phyloP scores from a whole-genome alignment of 2,329 filamentous ascomycete species.

The Calonectria hawksworthii region DNA sequence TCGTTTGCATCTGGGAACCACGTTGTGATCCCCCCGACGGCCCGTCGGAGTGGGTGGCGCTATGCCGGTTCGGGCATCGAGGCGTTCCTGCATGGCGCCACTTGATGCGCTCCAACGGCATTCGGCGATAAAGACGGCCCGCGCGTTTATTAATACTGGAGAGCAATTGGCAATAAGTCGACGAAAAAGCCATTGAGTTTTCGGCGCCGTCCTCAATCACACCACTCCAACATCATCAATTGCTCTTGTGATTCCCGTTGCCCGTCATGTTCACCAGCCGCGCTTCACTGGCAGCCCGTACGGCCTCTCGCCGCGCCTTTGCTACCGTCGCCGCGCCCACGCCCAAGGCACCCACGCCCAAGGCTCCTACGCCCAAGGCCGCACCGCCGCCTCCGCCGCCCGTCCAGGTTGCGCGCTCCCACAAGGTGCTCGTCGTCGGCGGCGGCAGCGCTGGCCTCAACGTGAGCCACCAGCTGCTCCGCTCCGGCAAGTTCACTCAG shows the following conservation, averaged over 20 bases:
- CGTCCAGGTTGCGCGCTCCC: constrained; percentile 47
- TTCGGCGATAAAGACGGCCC: constrained; percentile 12
- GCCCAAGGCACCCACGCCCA: neutral
- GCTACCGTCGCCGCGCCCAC: neutral
- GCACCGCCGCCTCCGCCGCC: constrained; percentile 3
- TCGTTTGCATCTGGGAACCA: neutral
- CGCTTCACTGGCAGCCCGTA: neutral
- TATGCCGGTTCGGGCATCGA: neutral
- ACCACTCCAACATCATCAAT: constrained; percentile 4
- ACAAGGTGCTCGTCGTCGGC: constrained; percentile 77
- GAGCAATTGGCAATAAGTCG: neutral
- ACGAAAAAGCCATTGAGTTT: constrained; percentile 11
- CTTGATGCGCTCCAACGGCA: neutral
- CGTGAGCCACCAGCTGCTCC: constrained; percentile 77
- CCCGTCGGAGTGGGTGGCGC: constrained; percentile 10
- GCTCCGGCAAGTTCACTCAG: constrained; percentile 66
- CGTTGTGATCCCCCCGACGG: constrained; percentile 9
- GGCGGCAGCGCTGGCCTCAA: constrained; percentile 76
- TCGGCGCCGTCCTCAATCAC: neutral
- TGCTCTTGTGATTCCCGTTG: neutral
- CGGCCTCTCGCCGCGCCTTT: constrained; percentile 4
- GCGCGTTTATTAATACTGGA: constrained; percentile 6
- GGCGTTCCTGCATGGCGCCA: constrained; percentile 5
- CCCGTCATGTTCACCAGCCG: constrained; percentile 7
- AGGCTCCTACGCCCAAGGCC: constrained; percentile 1